These are phyloP conservation scores for Terfezia claveryi DNA, from an alignment of 495 filamentous ascomycete genomes.

Conservation along the genomic window DNA sequence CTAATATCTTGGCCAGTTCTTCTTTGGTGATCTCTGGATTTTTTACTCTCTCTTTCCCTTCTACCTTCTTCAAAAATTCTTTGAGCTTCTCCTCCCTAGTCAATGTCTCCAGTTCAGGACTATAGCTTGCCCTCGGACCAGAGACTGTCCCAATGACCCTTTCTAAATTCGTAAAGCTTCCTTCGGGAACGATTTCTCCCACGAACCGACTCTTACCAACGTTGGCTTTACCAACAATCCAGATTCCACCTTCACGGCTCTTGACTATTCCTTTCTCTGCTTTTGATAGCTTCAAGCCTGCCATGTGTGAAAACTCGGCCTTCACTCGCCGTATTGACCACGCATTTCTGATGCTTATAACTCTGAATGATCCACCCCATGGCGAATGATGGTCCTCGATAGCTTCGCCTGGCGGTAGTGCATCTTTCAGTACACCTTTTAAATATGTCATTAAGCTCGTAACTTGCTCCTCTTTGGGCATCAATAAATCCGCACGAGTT, in stretches of 20 bases:
- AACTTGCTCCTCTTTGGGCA: slow-evolving; percentile 55
- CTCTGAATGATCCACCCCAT: background rate
- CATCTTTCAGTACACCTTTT: slow-evolving; percentile 34
- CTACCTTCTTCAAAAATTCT: background rate
- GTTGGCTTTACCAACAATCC: slow-evolving; percentile 95
- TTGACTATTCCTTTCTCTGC: slow-evolving; percentile 68
- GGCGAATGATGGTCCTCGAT: slow-evolving; percentile 11
- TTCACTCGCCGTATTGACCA: slow-evolving; percentile 15
- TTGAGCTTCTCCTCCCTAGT: background rate
- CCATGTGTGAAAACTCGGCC: slow-evolving; percentile 4
- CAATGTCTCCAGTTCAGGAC: background rate
- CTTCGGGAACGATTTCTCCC: slow-evolving; percentile 20
- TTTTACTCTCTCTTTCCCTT: background rate
- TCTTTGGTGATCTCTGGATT: background rate
- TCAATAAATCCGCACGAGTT: slow-evolving; percentile 68
- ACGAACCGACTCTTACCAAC: slow-evolving; percentile 91
- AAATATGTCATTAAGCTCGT: slow-evolving; percentile 67
- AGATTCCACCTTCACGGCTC: slow-evolving; percentile 61
- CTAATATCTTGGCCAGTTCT: background rate
- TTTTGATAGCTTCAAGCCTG: slow-evolving; percentile 42
- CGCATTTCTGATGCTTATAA: slow-evolving; percentile 10
- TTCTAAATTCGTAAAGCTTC: slow-evolving; percentile 2
- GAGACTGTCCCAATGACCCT: background rate
- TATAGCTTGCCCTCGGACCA: background rate
- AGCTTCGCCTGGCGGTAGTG: slow-evolving; percentile 36